phyloP scores from a whole-genome alignment of 305 asterid species.

The Fraxinus greggii region DNA sequence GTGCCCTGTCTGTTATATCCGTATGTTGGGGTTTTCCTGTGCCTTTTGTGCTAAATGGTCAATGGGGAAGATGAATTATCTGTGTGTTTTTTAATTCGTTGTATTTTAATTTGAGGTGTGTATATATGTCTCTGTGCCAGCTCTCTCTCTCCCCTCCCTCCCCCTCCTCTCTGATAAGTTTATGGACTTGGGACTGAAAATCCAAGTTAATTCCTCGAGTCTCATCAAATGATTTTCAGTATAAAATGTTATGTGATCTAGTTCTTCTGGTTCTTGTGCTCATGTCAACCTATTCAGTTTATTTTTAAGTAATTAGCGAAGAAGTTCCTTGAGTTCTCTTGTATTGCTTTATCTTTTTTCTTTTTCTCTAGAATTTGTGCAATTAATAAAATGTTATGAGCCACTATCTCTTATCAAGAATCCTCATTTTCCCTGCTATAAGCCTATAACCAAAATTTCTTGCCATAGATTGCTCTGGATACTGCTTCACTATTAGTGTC shows the following conservation, averaged over 20 bases:
- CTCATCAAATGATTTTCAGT: neutral
- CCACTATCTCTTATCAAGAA: neutral
- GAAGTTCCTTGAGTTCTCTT: neutral
- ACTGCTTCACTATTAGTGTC: neutral
- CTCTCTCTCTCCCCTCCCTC: neutral
- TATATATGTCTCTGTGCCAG: neutral
- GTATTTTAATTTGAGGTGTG: neutral
- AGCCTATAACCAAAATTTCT: neutral
- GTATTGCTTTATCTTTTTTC: neutral
- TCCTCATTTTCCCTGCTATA: neutral
- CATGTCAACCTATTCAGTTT: neutral
- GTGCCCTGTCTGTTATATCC: slow-evolving; percentile 10
- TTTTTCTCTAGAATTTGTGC: neutral
- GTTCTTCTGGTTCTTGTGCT: neutral
- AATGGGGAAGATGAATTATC: neutral
- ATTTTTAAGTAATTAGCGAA: neutral
- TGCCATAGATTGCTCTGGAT: neutral
- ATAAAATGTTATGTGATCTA: neutral
- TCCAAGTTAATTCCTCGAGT: neutral
- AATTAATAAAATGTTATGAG: neutral
- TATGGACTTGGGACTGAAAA: neutral
- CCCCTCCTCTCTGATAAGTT: neutral
- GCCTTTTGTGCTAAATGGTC: neutral
- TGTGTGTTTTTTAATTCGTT: neutral
- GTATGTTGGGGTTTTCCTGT: slow-evolving; percentile 8